Evolutionary conservation across 768 basidiomycete genomes (phyloP).

Genomic region (Mycena indigotica): DNA sequence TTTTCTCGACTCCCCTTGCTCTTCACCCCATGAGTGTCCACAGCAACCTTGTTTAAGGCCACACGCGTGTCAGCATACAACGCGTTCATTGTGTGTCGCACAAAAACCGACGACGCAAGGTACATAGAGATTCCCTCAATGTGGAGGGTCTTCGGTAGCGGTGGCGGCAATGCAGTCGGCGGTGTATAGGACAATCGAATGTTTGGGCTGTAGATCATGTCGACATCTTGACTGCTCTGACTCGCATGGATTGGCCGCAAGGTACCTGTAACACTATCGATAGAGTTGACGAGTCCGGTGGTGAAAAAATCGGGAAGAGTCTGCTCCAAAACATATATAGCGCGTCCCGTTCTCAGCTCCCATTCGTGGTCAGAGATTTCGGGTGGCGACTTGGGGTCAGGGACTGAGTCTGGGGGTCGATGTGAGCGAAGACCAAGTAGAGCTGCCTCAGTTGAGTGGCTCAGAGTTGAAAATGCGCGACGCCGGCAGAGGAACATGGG

Average conservation of each 20-base stretch:
- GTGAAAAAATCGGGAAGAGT: constrained; percentile 76
- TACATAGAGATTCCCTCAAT: constrained; percentile 79
- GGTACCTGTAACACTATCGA: constrained; percentile 49
- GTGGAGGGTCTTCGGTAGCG: constrained; percentile 68
- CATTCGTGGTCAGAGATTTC: constrained; percentile 71
- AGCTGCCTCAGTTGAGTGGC: constrained; percentile 20
- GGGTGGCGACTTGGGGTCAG: constrained; percentile 29
- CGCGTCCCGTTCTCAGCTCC: constrained; percentile 78
- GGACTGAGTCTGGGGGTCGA: constrained; percentile 37
- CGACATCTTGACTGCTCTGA: constrained; percentile 37
- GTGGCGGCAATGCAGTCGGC: constrained; percentile 62
- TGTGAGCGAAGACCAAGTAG: constrained; percentile 38
- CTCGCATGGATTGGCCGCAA: constrained; percentile 32
- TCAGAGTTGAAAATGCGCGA: background rate
- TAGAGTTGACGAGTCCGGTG: constrained; percentile 57
- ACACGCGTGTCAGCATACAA: constrained; percentile 69
- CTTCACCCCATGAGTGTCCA: constrained; percentile 31
- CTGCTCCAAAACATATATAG: constrained; percentile 64
- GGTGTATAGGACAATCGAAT: constrained; percentile 70
- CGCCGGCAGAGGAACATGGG: constrained; percentile 1
- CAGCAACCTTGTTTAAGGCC: constrained; percentile 51
- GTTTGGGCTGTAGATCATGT: constrained; percentile 63
- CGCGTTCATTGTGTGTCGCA: constrained; percentile 75
- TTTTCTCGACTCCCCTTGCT: constrained; percentile 50
- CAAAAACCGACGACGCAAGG: constrained; percentile 65